Conservation (phyloP, 2,329 filamentous ascomycete genomes). For the Leptodontidium sp. region DNA sequence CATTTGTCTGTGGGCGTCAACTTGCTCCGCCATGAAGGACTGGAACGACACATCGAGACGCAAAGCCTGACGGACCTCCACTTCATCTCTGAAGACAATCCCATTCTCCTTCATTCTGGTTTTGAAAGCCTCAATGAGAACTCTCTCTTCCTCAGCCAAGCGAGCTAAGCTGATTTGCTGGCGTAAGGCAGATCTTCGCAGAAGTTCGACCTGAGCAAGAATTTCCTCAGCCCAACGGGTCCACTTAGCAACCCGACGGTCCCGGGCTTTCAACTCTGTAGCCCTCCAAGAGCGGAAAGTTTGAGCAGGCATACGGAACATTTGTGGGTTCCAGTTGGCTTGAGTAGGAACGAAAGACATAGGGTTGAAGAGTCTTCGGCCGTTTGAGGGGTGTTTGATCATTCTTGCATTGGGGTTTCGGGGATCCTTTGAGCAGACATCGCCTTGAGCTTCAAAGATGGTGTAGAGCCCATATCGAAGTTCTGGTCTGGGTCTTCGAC, state of each 20-base stretch:
- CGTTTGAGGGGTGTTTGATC: not conserved
- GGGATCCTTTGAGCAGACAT: not conserved
- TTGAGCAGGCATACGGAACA: not conserved
- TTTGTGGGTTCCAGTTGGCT: not conserved
- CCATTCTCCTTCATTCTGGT: not conserved
- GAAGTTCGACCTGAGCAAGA: not conserved
- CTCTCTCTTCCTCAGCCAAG: not conserved
- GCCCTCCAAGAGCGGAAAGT: not conserved
- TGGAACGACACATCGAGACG: not conserved
- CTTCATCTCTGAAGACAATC: not conserved
- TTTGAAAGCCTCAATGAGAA: not conserved
- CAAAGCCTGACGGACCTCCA: not conserved
- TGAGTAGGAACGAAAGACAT: not conserved
- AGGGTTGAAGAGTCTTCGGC: not conserved
- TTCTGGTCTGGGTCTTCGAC: not conserved
- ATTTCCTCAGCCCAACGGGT: not conserved
- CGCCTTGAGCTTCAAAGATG: constrained; percentile 1
- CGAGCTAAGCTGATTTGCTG: not conserved
- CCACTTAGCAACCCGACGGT: not conserved
- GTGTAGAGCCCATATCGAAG: not conserved
- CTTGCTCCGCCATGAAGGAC: not conserved
- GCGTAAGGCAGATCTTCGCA: not conserved
- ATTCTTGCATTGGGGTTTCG: not conserved
- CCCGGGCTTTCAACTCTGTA: not conserved
- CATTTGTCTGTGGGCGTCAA: not conserved